These are phyloP conservation scores for Paspalum notatum DNA, from an alignment of 176 grass and related monocot genomes.

Conservation along the genomic window DNA sequence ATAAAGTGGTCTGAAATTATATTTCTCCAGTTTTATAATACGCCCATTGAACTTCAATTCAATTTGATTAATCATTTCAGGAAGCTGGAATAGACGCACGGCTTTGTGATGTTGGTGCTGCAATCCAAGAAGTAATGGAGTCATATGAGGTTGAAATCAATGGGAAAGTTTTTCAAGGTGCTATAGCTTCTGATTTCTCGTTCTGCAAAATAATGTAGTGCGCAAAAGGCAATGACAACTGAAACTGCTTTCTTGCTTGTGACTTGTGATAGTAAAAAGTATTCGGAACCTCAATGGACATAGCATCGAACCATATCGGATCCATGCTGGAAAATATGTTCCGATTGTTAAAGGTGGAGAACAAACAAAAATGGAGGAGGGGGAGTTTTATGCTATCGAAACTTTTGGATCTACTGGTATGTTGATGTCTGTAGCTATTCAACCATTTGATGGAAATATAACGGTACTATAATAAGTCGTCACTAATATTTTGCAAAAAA, in stretches of 20 bases:
- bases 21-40: not conserved
- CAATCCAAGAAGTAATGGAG: slow-evolving; percentile 99
- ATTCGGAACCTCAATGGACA: slow-evolving; percentile 94
- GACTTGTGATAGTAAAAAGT: slow-evolving; percentile 83
- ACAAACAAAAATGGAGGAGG: slow-evolving; percentile 99
- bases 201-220: not conserved
- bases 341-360: slow-evolving; percentile 97
- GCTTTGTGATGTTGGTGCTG: slow-evolving; percentile 96
- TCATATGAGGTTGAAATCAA: slow-evolving; percentile 99
- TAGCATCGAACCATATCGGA: slow-evolving; percentile 96
- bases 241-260: slow-evolving; percentile 7
- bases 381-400: slow-evolving; percentile 97
- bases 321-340: slow-evolving; percentile 96
- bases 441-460: not conserved
- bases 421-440: not conserved
- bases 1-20: not conserved
- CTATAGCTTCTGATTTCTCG: not conserved
- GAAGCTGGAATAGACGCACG: slow-evolving; percentile 98
- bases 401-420: slow-evolving; percentile 97
- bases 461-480: not conserved
- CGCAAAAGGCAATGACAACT: not conserved
- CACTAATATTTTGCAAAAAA: not conserved
- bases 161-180: slow-evolving; percentile 97
- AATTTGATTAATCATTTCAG: slow-evolving; percentile 39
- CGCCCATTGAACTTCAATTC: slow-evolving; percentile 20